Conservation (phyloP, 73 alveolate species). For the Paramecium primaurelia region DNA sequence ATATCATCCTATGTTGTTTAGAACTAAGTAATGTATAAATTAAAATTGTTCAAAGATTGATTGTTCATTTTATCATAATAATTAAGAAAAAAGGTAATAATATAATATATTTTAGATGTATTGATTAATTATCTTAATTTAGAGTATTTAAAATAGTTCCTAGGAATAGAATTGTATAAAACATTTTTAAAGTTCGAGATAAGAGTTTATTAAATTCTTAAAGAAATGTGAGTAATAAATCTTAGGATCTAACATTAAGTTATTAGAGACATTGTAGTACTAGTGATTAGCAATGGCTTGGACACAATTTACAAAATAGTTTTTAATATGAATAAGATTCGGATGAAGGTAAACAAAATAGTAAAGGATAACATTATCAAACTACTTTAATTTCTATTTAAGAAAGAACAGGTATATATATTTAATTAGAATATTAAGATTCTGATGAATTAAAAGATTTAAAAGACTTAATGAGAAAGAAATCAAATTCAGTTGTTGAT, state of each 20-base stretch:
- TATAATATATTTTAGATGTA: not conserved
- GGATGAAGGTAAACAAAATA: not conserved
- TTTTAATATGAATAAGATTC: conserved; percentile 4
- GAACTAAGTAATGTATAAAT: conserved; percentile 60
- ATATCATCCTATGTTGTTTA: conserved; percentile 66
- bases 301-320: conserved; percentile 33
- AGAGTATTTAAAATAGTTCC: conserved; percentile 43
- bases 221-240: not conserved
- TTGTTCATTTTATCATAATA: conserved; percentile 55
- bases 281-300: not conserved
- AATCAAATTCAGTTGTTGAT: not conserved
- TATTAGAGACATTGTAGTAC: not conserved
- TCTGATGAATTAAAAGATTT: conserved; percentile 12
- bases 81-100: not conserved
- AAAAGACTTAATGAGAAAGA: conserved; percentile 12
- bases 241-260: not conserved
- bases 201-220: not conserved
- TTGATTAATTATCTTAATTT: conserved; percentile 5
- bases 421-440: not conserved
- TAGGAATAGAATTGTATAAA: not conserved
- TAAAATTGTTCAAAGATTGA: conserved; percentile 45
- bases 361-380: conserved; percentile 32
- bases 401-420: conserved; percentile 17
- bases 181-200: conserved; percentile 8
- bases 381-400: not conserved